phyloP scores from a whole-genome alignment of 306 rosid species.

The Vigna angularis region DNA sequence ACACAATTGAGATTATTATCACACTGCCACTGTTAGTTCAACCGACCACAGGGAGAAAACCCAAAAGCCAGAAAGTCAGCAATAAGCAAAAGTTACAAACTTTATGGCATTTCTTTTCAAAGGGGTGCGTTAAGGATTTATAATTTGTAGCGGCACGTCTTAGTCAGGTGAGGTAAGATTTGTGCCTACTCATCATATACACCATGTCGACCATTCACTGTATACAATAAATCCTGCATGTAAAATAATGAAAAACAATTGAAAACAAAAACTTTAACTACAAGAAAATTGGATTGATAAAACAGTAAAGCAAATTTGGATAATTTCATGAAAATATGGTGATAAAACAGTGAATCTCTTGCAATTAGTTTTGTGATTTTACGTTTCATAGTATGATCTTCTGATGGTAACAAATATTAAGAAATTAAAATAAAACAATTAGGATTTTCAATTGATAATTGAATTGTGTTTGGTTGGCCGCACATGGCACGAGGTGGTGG shows the following conservation, averaged over 20 bases:
- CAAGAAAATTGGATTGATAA: not conserved
- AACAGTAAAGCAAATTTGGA: not conserved
- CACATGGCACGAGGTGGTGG: constrained; percentile 29
- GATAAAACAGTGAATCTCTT: not conserved
- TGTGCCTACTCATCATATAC: constrained; percentile 4
- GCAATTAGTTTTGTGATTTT: not conserved
- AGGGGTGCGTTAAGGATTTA: not conserved
- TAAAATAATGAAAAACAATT: constrained; percentile 31
- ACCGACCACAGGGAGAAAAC: constrained; percentile 22
- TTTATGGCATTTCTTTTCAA: constrained; percentile 31
- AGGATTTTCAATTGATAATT: not conserved
- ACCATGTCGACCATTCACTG: constrained; percentile 20
- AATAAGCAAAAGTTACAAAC: constrained; percentile 40
- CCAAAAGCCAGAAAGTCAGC: constrained; percentile 39
- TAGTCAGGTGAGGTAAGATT: constrained; percentile 33
- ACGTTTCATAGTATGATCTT: not conserved
- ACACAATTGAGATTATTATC: constrained; percentile 23
- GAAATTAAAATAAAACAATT: not conserved
- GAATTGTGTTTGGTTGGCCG: constrained; percentile 37
- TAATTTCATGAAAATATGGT: not conserved
- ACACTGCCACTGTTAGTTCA: constrained; percentile 36
- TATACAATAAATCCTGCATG: not conserved
- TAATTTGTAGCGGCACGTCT: constrained; percentile 17
- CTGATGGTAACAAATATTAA: not conserved
- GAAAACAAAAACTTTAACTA: not conserved